Base-by-base conservation (phyloP, 305 asterid species). In the Petunia hybrid region DNA sequence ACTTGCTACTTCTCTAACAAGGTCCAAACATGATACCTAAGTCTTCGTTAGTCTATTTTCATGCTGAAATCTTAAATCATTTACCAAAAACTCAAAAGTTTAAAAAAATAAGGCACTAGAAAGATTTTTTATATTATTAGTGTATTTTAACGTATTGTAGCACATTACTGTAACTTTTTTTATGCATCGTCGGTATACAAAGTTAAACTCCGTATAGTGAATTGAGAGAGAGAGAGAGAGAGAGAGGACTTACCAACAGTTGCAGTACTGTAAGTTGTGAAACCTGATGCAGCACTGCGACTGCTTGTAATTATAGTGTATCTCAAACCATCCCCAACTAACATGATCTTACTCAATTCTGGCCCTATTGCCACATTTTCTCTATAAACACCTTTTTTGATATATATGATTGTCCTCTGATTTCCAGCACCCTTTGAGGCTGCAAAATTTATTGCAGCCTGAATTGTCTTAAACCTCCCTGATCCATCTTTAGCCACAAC, bases 191-290 rank as follows among this genome's bases (percentile, higher is more conserved):
- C 22, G 22, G 22, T 22, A 22, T 22, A 22, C 22, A 22, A 51
- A 8, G 0, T 41, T 14, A 6, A 67, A 66, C 51, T 40, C 13
- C 13, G 6, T 41, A 0, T 13, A 0, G 8, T 67, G 22, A 22
- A 41, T 0, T 6, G 55, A 14, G 9, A 42, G 35, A 80, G 31
- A 13, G 64, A 6, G 0, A 8, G 0, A 8, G 2, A 55, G 53
- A 35, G 40, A 63, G 36, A 38, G 2, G 7, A 79, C 91, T 87
- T 83, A 94, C 98, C 98, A 60, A 93, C 85, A 38, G 97, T 93
- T 8, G 98, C 97, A 63, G 90, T 81, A 84, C 94, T 91, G 80
- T 89, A 91, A 0, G 97, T 94, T 0, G 94, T 93, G 86, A 80
- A 93, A 8, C 97, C 97, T 2, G 56, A 85, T 5, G 88, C 68